Base-by-base conservation (phyloP, 176 grass and related monocot genomes). In the Oryza coarctata region DNA sequence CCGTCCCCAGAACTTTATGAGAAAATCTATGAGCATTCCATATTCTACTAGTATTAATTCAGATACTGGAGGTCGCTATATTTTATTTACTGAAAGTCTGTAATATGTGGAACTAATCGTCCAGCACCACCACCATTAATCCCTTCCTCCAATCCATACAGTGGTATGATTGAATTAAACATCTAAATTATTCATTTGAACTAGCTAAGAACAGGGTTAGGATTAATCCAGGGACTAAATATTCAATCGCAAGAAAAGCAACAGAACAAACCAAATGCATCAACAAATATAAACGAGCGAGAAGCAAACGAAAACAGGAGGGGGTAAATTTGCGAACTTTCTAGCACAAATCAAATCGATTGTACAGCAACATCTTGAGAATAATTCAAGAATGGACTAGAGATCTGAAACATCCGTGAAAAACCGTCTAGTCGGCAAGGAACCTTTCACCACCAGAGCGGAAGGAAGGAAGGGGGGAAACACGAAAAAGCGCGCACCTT, bases 401-500 rank as follows among this genome's bases (percentile, higher is more conserved):
- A 79, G 69, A 87, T 90, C 63, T 83, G 55, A 60, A 45, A 55
- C 32, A 39, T 33, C 29, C 9, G 12, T 2, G 17, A 83, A 32
- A 18, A 90, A 74, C 23, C 36, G 39, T 39, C 4, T n/a, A 55
- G 67, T 62, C 47, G 22, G 29, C 69, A 69, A 70, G 76, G 13
- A 82, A 65, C 49, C 63, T 64, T 45, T 61, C 7, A 22, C 12
- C 49, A 31, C 60, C 40, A 7, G 7, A 31, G 14, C 4, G 18
- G 1, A 28, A 31, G 47, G 47, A 52, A 20, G 11, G 12, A 47
- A 23, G 26, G 27, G 4, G 18, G 11, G 71, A 9, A 9, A 28
- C 12, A 18, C 14, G 13, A n/a, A 44, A 27, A 76, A 20, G 36
- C 18, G 9, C 49, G 70, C 71, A 92, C 92, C 86, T 92, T 91